A percentile compares a stretch with the other conserved stretches of the same genome.
phyloP scores from a whole-genome alignment of 495 filamentous ascomycete species.

The Trypethelium eluteriae region DNA sequence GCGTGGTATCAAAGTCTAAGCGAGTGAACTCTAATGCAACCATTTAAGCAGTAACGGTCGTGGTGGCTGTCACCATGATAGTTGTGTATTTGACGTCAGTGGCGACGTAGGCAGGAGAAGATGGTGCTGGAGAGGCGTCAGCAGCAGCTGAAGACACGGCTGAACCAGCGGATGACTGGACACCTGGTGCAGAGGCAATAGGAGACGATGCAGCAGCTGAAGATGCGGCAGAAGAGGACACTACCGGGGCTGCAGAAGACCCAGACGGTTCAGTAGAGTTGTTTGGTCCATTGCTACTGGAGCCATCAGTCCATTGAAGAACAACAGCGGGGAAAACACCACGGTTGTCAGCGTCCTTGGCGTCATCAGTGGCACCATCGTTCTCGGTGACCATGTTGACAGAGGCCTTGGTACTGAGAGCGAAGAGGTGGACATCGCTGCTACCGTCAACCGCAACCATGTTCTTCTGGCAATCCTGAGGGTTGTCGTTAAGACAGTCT shows the following conservation, averaged over 20 bases:
- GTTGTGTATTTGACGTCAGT: not conserved
- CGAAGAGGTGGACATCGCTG: conserved; percentile 43
- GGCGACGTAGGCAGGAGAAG: not conserved
- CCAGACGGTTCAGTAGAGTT: not conserved
- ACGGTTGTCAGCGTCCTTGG: conserved; percentile 32
- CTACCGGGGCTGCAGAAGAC: not conserved
- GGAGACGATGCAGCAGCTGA: not conserved
- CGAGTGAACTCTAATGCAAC: not conserved
- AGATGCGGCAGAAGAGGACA: not conserved
- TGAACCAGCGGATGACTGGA: not conserved
- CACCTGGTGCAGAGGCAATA: not conserved
- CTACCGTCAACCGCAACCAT: conserved; percentile 47
- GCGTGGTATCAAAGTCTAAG: not conserved
- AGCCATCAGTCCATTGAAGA: not conserved
- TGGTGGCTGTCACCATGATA: not conserved
- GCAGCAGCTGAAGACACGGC: not conserved
- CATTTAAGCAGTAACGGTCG: not conserved
- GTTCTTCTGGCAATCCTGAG: conserved; percentile 48
- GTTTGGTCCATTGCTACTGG: not conserved
- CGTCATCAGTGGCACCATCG: conserved; percentile 12
- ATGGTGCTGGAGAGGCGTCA: not conserved
- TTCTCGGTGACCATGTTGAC: conserved; percentile 28
- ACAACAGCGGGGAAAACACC: conserved; percentile 32
- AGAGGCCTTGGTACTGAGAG: conserved; percentile 25
- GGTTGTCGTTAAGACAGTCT: conserved; percentile 27